phyloP scores from a whole-genome alignment of 2,329 filamentous ascomycete species.

The Botrytis fragariae region DNA sequence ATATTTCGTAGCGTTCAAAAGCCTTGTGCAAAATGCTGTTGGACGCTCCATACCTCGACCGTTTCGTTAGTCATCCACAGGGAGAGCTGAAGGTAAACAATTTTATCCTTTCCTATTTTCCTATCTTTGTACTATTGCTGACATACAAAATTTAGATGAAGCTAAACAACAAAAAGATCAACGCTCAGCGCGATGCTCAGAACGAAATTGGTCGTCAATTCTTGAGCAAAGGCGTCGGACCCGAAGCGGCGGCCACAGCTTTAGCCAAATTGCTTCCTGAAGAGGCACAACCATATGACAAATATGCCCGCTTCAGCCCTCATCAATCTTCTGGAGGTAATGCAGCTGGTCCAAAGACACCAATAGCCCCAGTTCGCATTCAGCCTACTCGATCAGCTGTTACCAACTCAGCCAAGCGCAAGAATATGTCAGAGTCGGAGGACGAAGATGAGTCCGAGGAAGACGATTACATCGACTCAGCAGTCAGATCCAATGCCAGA shows the following conservation, averaged over 20 bases:
- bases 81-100: slow-evolving; percentile 29
- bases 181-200: slow-evolving; percentile 30
- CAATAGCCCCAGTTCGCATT: background rate
- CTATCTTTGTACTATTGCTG: background rate
- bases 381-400: background rate
- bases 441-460: slow-evolving; percentile 20
- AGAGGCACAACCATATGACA: background rate
- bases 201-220: slow-evolving; percentile 31
- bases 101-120: background rate
- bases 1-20: slow-evolving; percentile 23
- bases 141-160: slow-evolving; percentile 27
- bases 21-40: slow-evolving; percentile 33
- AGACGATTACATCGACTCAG: slow-evolving; percentile 16
- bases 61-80: slow-evolving; percentile 28
- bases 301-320: background rate
- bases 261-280: background rate
- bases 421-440: slow-evolving; percentile 2
- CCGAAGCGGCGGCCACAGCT: background rate
- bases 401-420: background rate
- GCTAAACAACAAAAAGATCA: slow-evolving; percentile 32
- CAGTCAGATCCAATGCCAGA: background rate
- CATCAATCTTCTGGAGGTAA: background rate
- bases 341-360: background rate
- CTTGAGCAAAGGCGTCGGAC: slow-evolving; percentile 18
- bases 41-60: slow-evolving; percentile 26